These are phyloP conservation scores for Viridothelium virens DNA, from an alignment of 495 filamentous ascomycete species.

Conservation along the genomic window DNA sequence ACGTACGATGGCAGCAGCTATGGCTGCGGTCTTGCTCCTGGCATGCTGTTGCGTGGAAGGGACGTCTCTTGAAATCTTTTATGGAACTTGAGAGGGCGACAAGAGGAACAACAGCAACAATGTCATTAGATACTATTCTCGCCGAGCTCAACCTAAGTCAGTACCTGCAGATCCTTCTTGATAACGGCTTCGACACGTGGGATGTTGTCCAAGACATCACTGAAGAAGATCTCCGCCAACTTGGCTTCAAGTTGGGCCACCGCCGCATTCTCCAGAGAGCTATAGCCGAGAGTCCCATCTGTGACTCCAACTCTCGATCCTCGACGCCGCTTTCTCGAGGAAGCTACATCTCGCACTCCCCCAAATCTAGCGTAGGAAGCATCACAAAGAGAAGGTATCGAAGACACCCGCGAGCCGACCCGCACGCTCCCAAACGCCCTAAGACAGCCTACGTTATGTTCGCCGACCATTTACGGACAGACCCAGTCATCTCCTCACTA, in stretches of 20 bases:
- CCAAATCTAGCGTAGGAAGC: background rate
- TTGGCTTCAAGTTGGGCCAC: constrained; percentile 29
- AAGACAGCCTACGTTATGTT: constrained; percentile 34
- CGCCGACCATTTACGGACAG: constrained; percentile 27
- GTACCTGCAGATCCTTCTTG: constrained; percentile 16
- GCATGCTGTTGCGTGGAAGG: background rate
- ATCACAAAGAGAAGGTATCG: constrained; percentile 27
- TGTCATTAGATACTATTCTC: background rate
- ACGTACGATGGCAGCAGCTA: background rate
- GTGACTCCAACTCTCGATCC: background rate
- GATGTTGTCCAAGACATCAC: constrained; percentile 27
- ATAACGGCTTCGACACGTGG: constrained; percentile 26
- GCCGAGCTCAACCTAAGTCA: background rate
- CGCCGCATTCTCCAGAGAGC: constrained; percentile 27
- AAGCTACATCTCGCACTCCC: background rate
- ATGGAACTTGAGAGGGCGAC: background rate
- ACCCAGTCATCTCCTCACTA: constrained; percentile 18
- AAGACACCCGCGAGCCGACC: constrained; percentile 26
- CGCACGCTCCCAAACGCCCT: constrained; percentile 30
- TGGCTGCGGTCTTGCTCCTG: background rate
- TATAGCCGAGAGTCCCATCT: constrained; percentile 15
- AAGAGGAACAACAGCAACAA: background rate
- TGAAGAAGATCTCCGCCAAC: constrained; percentile 24
- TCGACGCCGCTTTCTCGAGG: constrained; percentile 15
- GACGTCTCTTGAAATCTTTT: background rate